Evolutionary conservation across 176 grass and related monocot genomes (phyloP).

Genomic region (Microstegium vimineum): DNA sequence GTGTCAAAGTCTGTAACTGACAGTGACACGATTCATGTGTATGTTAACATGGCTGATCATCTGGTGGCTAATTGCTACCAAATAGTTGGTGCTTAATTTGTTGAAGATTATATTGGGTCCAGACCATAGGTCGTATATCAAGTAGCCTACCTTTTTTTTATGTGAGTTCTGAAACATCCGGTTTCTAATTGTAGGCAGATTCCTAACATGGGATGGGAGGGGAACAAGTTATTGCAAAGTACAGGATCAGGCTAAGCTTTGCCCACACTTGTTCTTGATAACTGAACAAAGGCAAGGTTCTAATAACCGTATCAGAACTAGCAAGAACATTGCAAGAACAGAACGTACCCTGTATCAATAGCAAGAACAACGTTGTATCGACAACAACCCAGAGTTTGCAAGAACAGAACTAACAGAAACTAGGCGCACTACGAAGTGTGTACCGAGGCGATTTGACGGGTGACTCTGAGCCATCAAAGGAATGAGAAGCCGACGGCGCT

Average conservation of each 20-base stretch:
- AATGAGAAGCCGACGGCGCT: too few relatives aligned
- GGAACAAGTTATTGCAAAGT: constrained; percentile 45
- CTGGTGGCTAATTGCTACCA: constrained; percentile 36
- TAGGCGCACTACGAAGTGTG: too few relatives aligned
- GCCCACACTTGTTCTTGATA: background rate
- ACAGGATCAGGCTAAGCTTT: constrained; percentile 77
- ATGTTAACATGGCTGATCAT: constrained; percentile 38
- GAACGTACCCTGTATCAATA: too few relatives aligned
- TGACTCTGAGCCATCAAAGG: too few relatives aligned
- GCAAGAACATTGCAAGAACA: too few relatives aligned
- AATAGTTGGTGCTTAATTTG: constrained; percentile 42
- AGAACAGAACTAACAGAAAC: too few relatives aligned
- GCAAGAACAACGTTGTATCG: too few relatives aligned
- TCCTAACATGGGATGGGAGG: background rate
- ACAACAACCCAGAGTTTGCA: too few relatives aligned
- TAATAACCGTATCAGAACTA: too few relatives aligned
- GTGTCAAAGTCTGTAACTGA: constrained; percentile 55
- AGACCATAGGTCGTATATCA: constrained; percentile 52
- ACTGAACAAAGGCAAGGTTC: background rate
- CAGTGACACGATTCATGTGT: constrained; percentile 72
- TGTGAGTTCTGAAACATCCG: background rate
- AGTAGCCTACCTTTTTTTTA: rapidly evolving
- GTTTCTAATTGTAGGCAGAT: constrained; percentile 43
- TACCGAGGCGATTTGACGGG: too few relatives aligned
- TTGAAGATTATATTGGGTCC: constrained; percentile 67